A percentile compares a stretch with the other conserved stretches of the same genome.
phyloP scores from a whole-genome alignment of 441 rosid species.

The Pelargonium fulgidum region DNA sequence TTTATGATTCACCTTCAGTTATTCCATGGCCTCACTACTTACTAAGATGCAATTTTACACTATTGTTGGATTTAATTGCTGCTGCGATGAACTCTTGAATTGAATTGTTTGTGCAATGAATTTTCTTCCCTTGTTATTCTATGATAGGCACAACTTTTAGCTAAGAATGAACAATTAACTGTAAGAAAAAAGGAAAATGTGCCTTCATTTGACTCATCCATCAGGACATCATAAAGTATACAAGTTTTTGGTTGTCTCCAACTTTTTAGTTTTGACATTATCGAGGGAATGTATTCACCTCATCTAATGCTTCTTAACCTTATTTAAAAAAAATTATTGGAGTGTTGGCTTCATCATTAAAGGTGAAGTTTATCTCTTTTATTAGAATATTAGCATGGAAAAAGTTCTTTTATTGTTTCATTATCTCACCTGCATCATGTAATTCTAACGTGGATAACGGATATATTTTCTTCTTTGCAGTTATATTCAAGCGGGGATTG shows the following conservation, averaged over 20 bases:
- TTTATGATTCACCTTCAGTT: neutral
- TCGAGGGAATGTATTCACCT: neutral
- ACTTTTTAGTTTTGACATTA: neutral
- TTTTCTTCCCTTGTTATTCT: neutral
- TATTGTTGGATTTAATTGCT: neutral
- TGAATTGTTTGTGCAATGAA: neutral
- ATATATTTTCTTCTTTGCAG: conserved; percentile 35
- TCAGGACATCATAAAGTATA: neutral
- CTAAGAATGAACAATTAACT: neutral
- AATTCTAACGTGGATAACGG: conserved; percentile 10
- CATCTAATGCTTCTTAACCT: too few relatives aligned
- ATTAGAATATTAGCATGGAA: neutral
- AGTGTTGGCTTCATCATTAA: neutral
- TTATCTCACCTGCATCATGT: neutral
- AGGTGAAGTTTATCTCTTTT: neutral
- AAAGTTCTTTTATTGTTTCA: neutral
- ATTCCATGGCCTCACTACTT: neutral
- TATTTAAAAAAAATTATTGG: neutral
- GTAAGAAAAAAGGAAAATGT: neutral
- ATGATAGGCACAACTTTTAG: neutral
- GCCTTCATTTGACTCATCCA: neutral
- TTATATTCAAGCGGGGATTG: conserved; percentile 71
- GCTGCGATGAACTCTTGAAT: neutral
- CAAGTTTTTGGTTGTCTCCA: neutral
- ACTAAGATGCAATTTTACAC: neutral